Evolutionary conservation across 2,329 filamentous ascomycete species (phyloP), one percentile per base, ranked within the genome.

Genomic region (Cercospora zeina): DNA sequence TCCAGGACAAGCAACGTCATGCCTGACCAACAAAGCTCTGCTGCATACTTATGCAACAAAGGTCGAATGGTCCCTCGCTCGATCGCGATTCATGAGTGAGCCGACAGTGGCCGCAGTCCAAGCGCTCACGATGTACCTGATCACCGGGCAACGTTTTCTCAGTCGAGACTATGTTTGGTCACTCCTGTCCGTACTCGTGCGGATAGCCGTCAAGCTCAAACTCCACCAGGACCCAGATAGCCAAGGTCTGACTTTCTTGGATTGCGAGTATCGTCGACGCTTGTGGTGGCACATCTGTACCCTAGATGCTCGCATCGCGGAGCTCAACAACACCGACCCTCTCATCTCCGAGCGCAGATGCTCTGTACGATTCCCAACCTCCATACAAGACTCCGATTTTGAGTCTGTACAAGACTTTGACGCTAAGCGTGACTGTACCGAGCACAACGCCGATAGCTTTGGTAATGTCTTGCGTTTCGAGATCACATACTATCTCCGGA

Each of bases 211-310:
- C 11, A 66, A 66, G 58, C 59, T 68, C 54, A 68, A 68, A 54
- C 47, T 67, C 27, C 64, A 68, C 34, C 58, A 54, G 21, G 66
- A 68, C n/a, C 64, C 66, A 8, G 66, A 65, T n/a, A 57, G 37
- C 10, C 63, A 65, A 60, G 62, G 51, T 9, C 34, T 65, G 2
- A 51, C 62, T 19, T 63, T 64, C 33, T 45, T 62, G 16, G 66
- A 68, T 33, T 62, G 54, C 37, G 65, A 68, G 33, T 65, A 67
- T 50, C 47, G 65, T n/a, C 62, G 66, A 13, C 59, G 66, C 11
- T 57, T 68, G 7, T 68, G 66, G 66, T 68, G 66, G 66, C 66
- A 68, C 49, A 68, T 68, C 11, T 68, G 66, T 31, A 62, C 66
- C 10, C 47, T 68, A 2, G 66, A 68, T 50, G 63, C 66, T 9